Evolutionary conservation across 176 grass and related monocot genomes (phyloP), one percentile per base, ranked within the genome.

Genomic region (Aechmea fasciata): DNA sequence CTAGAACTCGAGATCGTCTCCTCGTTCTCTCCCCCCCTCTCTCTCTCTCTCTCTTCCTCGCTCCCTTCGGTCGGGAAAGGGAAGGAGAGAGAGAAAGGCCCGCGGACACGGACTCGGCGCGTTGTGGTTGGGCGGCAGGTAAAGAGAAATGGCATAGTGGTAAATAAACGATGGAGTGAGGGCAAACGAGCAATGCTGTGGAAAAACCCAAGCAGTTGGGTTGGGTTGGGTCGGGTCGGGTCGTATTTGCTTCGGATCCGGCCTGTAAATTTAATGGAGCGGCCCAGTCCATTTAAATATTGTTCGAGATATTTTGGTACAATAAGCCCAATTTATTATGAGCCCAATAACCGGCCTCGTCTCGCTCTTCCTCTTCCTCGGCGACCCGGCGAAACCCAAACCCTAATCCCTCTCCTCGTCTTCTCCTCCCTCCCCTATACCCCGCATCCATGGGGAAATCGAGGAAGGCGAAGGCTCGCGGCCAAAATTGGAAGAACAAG

Each of bases 381-480:
- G 22, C 22, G 22, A 22, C 15, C 20, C n/a, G 7, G 14, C 55
- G 55, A 19, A 69, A 77, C 57, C 11, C 20, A 70, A 78, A 53
- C 18, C 76, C 62, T 55, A 51, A 53, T 57, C 57, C 12, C 24
- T 66, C 11, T 66, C 4, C 48, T 65, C 26, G 25, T 68, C 49
- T 19, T 12, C n/a, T 69, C 15, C 67, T 17, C 19, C 64, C 71
- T 74, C 47, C 49, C 54, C 71, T 0, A 11, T 55, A 11, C 65
- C 12, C 47, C 57, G 9, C 33, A 19, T n/a, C 70, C 78, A 80
- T 80, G 78, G 78, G 51, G 18, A 80, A 80, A 73, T 69, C 70
- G n/a, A 80, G 69, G 62, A n/a, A 41, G 22, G 55, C 49, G 57
- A 74, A 73, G 20, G 3, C 47, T 76, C 61, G 64, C 50, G 59